Base-by-base conservation (phyloP, 495 filamentous ascomycete genomes). In the Penicillium crystallinum region DNA sequence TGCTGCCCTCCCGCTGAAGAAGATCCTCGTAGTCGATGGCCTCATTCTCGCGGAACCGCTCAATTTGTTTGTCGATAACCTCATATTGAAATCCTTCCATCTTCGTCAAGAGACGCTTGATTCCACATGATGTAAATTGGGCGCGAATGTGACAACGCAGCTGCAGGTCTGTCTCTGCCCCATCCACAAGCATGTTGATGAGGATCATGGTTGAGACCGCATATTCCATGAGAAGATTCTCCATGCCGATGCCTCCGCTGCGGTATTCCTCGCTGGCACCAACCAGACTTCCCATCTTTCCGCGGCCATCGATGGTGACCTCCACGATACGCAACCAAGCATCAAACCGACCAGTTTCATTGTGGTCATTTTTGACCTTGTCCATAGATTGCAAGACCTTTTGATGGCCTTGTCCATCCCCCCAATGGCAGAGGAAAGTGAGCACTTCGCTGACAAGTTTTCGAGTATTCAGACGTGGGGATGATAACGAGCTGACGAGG, bases 81-180 rank as follows among this genome's bases (percentile, higher is more conserved):
- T 98, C 95, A 70, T 97, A 98, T 67, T 97, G 90, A 76, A 98
- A 98, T 30, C 81, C 89, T 67, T 96, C 93, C 93, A 98, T 96
- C 80, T 98, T 98, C 45, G 78, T 84, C 68, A 97, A 71, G 53
- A 98, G 90, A 56, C 95, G 84, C 74, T 90, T 92, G 78, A 98
- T 88, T 44, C 93, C 93, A 72, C 91, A 96, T 65, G 89, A 89
- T 56, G 86, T 96, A 63, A 98, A 97, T 70, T 97, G 93, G 27
- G 95, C 92, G 35, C 93, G 81, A 58, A 98, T 91, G 70, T 98
- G 95, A 57, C 91, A 87, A 58, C 93, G 85, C 35, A 97, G 74
- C 70, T 96, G 88, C 58, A 98, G 73, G 64, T 98, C 93, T 54
- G 77, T 78, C 63, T 95, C 89, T 7, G 89, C 85, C 6, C 91